Conservation (phyloP, 2,329 filamentous ascomycete species). For the Epichloe aotearoae region DNA sequence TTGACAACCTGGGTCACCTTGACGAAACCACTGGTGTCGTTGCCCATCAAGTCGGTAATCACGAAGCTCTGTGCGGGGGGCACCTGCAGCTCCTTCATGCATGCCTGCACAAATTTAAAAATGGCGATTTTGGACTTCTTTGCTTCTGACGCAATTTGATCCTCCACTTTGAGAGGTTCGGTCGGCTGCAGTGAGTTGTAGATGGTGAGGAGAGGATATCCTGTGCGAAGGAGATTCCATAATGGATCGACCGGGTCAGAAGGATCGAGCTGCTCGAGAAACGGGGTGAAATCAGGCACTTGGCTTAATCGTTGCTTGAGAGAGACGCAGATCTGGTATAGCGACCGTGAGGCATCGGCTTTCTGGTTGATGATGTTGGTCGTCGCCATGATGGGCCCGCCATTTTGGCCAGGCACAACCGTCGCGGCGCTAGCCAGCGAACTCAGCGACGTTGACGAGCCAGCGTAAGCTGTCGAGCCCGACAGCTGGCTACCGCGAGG, state of each 20-base stretch:
- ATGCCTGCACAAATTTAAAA: conserved; percentile 86
- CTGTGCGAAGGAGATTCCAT: conserved; percentile 76
- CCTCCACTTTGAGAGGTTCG: conserved; percentile 54
- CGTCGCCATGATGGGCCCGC: conserved; percentile 58
- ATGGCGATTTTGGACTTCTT: conserved; percentile 79
- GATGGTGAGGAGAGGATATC: conserved; percentile 72
- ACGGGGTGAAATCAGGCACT: conserved; percentile 70
- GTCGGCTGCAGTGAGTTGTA: conserved; percentile 74
- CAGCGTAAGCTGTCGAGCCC: conserved; percentile 42
- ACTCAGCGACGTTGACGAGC: conserved; percentile 38
- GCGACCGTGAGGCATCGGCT: conserved; percentile 77
- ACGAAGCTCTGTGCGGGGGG: conserved; percentile 77
- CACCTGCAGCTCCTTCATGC: conserved; percentile 69
- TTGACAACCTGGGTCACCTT: conserved; percentile 94
- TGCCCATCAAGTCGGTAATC: conserved; percentile 79
- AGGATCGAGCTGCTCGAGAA: conserved; percentile 58
- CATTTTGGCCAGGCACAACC: conserved; percentile 27
- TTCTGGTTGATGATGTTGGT: conserved; percentile 96
- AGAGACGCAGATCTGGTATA: conserved; percentile 90
- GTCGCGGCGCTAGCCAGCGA: conserved; percentile 34
- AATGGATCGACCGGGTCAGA: conserved; percentile 73
- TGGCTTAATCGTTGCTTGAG: conserved; percentile 69
- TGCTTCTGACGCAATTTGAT: conserved; percentile 45
- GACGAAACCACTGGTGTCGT: conserved; percentile 93
- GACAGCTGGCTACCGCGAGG: conserved; percentile 49